A percentile compares a stretch with the other conserved stretches of the same genome.
Evolutionary conservation across 441 rosid genomes (phyloP).

Genomic region (Pelargonium fulgidum): DNA sequence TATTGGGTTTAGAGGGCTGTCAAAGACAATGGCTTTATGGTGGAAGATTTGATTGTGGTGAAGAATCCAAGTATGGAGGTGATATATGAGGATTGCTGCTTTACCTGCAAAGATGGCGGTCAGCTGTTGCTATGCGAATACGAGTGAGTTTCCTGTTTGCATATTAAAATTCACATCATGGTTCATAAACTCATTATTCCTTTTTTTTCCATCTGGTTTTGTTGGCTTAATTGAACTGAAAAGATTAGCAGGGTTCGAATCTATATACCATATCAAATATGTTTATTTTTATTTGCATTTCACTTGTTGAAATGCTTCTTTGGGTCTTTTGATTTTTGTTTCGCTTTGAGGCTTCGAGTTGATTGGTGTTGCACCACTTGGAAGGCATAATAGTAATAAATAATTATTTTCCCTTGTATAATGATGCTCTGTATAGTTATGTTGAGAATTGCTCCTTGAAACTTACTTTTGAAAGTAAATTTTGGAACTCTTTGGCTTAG

Average conservation of each 20-base stretch:
- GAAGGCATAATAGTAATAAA: no score
- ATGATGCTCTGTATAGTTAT: no score
- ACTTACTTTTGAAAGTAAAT: neutral
- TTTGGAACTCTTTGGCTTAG: neutral
- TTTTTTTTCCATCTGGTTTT: neutral
- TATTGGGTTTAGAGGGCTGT: neutral
- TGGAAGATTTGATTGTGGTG: neutral
- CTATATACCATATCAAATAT: neutral
- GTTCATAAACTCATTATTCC: neutral
- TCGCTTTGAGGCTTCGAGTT: neutral
- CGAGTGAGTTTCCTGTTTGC: constrained; percentile 22
- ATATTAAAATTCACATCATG: neutral
- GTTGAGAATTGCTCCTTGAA: neutral
- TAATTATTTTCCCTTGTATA: no score
- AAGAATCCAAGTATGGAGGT: constrained; percentile 18
- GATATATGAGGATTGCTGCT: constrained; percentile 42
- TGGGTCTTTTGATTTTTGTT: neutral
- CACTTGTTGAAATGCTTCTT: neutral
- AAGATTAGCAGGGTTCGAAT: neutral
- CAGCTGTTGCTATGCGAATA: constrained; percentile 40
- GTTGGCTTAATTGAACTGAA: neutral
- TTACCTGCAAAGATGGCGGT: constrained; percentile 50
- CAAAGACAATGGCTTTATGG: neutral
- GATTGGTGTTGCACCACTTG: neutral
- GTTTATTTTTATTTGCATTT: neutral